Base-by-base conservation (phyloP, 768 basidiomycete genomes). In the Serpula lacrymans region DNA sequence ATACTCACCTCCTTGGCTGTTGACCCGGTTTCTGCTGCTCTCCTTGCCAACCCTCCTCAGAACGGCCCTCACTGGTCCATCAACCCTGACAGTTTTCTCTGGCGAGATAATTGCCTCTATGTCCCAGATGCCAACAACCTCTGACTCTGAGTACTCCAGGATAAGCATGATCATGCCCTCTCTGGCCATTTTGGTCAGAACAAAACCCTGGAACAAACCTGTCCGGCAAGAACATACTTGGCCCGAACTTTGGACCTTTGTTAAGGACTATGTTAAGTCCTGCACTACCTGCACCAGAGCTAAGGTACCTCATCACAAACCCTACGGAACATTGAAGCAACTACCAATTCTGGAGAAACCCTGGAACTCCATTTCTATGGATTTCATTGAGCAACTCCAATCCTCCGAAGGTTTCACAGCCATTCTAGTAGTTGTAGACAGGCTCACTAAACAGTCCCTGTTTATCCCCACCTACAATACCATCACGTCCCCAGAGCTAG, bases 381-480 rank as follows among this genome's bases (percentile, higher is more conserved):
- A 70, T 42, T 45, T 53, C 39, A 62, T 64, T 39, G 51, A 38
- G 10, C 28, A 57, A 16, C 63, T 75, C 1, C 71, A 70, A 0
- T 32, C 37, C 1, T 67, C 66, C 6, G 51, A 65, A 34, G 60
- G 61, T 6, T 70, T 55, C 42, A 47, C 56, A 41, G 31, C 55
- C 6, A 63, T 65, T 43, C 47, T 61, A n/a, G n/a, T n/a, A n/a
- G n/a, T n/a, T n/a, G n/a, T n/a, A n/a, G n/a, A n/a, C n/a, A n/a
- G n/a, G n/a, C n/a, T n/a, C n/a, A n/a, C n/a, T n/a, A n/a, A n/a
- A n/a, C n/a, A n/a, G n/a, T n/a, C n/a, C n/a, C n/a, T 46, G 10
- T 46, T 50, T 28, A 48, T 48, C 41, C 37, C 48, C 6, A 46
- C 42, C 30, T 18, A 38, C 16, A 27, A 35, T 18, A 37, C 43